Evolutionary conservation across 495 filamentous ascomycete species (phyloP).

Genomic region (Aspergillus sclerotioniger): DNA sequence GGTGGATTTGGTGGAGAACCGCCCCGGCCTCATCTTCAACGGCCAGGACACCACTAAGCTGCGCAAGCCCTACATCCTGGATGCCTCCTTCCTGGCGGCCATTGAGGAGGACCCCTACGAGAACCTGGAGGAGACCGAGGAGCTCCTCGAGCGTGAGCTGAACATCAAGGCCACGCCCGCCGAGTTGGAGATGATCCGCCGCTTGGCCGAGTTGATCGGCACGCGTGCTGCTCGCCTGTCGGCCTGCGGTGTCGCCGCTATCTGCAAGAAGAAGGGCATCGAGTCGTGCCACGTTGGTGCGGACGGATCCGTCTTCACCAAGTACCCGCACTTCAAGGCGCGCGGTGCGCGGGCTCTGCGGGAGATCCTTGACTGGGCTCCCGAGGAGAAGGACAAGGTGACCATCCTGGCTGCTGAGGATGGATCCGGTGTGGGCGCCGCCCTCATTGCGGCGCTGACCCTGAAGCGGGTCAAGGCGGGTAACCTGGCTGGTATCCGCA

Average conservation of each 20-base stretch:
- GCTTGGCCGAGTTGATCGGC: slow-evolving; percentile 88
- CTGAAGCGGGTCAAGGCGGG: slow-evolving; percentile 79
- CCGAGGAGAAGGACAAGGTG: slow-evolving; percentile 76
- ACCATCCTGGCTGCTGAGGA: slow-evolving; percentile 87
- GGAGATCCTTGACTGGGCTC: slow-evolving; percentile 90
- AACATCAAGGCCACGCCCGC: slow-evolving; percentile 62
- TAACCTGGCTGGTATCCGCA: slow-evolving; percentile 72
- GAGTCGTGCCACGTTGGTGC: slow-evolving; percentile 88
- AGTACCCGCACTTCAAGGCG: slow-evolving; percentile 95
- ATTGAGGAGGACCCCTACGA: slow-evolving; percentile 96
- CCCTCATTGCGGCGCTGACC: slow-evolving; percentile 89
- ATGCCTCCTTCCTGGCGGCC: slow-evolving; percentile 91
- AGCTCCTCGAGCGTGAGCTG: slow-evolving; percentile 73
- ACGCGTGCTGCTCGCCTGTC: slow-evolving; percentile 91
- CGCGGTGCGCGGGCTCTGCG: slow-evolving; percentile 84
- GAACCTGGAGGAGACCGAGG: slow-evolving; percentile 82
- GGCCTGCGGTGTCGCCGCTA: slow-evolving; percentile 90
- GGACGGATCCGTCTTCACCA: slow-evolving; percentile 96
- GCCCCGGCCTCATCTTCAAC: slow-evolving; percentile 74
- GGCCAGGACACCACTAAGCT: slow-evolving; percentile 77
- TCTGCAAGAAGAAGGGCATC: slow-evolving; percentile 92
- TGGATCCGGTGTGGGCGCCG: slow-evolving; percentile 93
- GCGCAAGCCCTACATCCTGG: slow-evolving; percentile 78
- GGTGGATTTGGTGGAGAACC: slow-evolving; percentile 78
- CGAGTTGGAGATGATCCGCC: slow-evolving; percentile 82